Conservation (phyloP, 805 yeast species). For the Yamadazyma ubonensis region DNA sequence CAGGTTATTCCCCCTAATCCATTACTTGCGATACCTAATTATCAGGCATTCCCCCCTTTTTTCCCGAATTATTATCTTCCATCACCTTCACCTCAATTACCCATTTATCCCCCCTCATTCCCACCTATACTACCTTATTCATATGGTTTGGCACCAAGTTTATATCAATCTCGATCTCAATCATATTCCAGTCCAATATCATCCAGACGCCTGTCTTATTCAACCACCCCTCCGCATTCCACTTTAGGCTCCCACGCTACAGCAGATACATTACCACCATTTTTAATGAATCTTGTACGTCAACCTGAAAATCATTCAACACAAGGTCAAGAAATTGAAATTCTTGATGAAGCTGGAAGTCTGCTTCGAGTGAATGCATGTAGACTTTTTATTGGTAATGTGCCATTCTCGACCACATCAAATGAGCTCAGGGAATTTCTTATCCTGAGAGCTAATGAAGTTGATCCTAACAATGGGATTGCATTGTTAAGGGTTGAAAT, state of each 20-base stretch:
- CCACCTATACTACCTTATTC: not conserved
- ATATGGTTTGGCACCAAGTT: not conserved
- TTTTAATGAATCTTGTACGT: conserved; percentile 25
- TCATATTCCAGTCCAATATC: not conserved
- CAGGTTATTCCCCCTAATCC: conserved; percentile 9
- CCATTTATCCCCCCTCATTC: not conserved
- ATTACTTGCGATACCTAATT: not conserved
- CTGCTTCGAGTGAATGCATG: conserved; percentile 39
- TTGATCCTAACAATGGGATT: conserved; percentile 26
- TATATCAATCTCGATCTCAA: not conserved
- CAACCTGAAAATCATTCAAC: conserved; percentile 2
- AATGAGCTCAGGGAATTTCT: conserved; percentile 30
- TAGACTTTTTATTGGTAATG: conserved; percentile 54
- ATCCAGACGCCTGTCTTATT: conserved; percentile 2
- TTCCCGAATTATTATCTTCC: not conserved
- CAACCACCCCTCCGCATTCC: conserved; percentile 2
- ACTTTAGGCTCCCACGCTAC: conserved; percentile 1
- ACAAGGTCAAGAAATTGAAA: conserved; percentile 15
- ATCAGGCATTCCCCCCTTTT: not conserved
- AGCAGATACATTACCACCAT: conserved; percentile 22
- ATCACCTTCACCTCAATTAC: not conserved
- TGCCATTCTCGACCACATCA: conserved; percentile 49
- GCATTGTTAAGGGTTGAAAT: conserved; percentile 38
- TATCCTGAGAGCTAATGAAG: conserved; percentile 21
- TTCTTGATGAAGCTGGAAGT: conserved; percentile 25